Evolutionary conservation across 352 stramenopile genomes (phyloP), one percentile per base, ranked within the genome.

Genomic region (Phytopythium delawarense): DNA sequence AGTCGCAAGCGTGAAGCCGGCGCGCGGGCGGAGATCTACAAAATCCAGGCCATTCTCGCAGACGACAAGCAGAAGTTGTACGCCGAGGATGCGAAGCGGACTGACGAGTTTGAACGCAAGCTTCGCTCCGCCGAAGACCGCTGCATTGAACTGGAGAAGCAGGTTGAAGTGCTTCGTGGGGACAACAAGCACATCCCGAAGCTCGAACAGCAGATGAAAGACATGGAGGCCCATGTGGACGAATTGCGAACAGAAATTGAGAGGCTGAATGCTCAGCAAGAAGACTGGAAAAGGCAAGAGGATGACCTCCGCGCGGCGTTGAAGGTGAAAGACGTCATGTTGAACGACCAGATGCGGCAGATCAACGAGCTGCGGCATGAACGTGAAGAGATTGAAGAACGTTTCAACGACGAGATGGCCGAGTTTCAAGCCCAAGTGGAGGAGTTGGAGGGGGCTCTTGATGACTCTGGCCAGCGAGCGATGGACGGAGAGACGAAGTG

Each of bases 251-350:
- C 44, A 0, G 77, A 88, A 15, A 56, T 82, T 12, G 34, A 57
- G 32, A n/a, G 21, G 12, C 30, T 78, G 4, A 51, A 75, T 8
- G 65, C 70, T 12, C 62, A 72, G 15, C 44, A 57, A 0, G 48
- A 62, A 18, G n/a, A 18, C 1, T 81, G 73, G 66, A 67, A 75
- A 28, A 72, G 71, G n/a, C 67, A 83, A 37, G 76, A 89, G 52
- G 71, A 76, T 21, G 76, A 89, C 63, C 59, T 81, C 21, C 72
- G 77, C 16, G 78, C 82, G 30, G 77, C 78, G 2, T 13, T 89
- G 4, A 88, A 87, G 57, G 80, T 89, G 6, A 89, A 90, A 53
- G 76, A 92, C 30, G 74, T 89, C 1, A 92, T 92, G 79, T 70
- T 89, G 7, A 74, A 81, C 13, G 80, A 90, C 49, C 75, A 88